These are phyloP conservation scores for Conticribra guillardii DNA, from an alignment of 108 stramenopile species.

Conservation along the genomic window DNA sequence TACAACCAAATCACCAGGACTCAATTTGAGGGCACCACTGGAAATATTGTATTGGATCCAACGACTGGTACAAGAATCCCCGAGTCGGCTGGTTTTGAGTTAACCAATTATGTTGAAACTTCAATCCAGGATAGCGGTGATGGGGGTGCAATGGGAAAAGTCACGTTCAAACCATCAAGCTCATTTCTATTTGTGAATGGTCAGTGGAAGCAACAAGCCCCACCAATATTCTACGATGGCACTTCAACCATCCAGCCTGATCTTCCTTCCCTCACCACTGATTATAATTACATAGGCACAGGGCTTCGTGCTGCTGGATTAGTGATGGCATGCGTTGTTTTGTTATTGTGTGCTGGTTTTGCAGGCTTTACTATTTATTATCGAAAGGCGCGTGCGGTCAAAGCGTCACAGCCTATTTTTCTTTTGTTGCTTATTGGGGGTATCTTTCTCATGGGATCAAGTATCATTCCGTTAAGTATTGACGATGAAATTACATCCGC, in stretches of 20 bases:
- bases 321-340: conserved; percentile 16
- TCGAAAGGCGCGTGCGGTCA: conserved; percentile 45
- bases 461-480: conserved; percentile 39
- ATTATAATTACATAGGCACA: conserved; percentile 13
- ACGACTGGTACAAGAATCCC: conserved; percentile 54
- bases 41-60: conserved; percentile 43
- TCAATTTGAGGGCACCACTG: conserved; percentile 50
- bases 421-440: conserved; percentile 2
- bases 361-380: conserved; percentile 45
- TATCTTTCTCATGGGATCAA: conserved; percentile 36
- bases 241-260: conserved; percentile 42
- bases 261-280: conserved; percentile 24
- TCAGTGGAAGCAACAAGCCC: conserved; percentile 29
- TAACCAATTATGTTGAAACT: conserved; percentile 54
- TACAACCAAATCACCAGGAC: conserved; percentile 40
- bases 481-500: conserved; percentile 16
- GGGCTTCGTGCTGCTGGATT: conserved; percentile 11
- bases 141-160: too few species aligned
- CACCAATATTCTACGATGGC: conserved; percentile 51
- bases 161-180: too few species aligned
- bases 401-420: conserved; percentile 64
- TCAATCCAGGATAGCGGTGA: too few species aligned
- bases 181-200: conserved; percentile 32
- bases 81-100: conserved; percentile 28
- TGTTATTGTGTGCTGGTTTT: conserved; percentile 33